Evolutionary conservation across 1,284 basidiomycete species (phyloP), one percentile per base, ranked within the genome.

Genomic region (Heliocybe sulcata): DNA sequence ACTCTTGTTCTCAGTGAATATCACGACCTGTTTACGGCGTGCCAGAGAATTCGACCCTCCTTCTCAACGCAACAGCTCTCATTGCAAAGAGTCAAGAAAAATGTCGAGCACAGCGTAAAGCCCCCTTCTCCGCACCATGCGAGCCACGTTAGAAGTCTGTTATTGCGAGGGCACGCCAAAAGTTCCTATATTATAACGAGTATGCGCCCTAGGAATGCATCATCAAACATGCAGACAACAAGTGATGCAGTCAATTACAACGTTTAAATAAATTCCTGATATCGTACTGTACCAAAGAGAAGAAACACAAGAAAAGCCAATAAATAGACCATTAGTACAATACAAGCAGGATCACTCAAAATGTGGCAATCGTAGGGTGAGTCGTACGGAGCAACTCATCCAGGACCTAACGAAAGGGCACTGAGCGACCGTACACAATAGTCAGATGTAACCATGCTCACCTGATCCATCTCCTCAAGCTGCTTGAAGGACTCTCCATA

Each of bases 391-490:
- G 19, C 19, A 42, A 20, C n/a, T 42, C 38, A 20, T 42, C 38
- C 12, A 42, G 38, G 19, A 42, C 38, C 38, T 42, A 42, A 31
- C 6, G 16, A 42, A 42, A n/a, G 6, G n/a, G 6, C n/a, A 42
- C 29, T 42, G 38, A 42, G 38, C 19, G 4, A 42, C 4, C 38
- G n/a, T 6, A 20, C 19, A 6, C 4, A n/a, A 42, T 42, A n/a
- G 38, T n/a, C n/a, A 42, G n/a, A 20, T n/a, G 16, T 16, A n/a
- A 42, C 4, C 4, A 6, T 25, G 70, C 79, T 47, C 62, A 86
- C 88, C 77, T 82, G 80, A 65, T 92, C 90, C 72, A 92, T 79
- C 49, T 89, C 88, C 58, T 92, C 87, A 59, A 95, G 67, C 60
- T 88, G 83, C 64, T 82, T 85, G 66, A 89, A 85, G 12, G 84